Conservation (phyloP, 495 filamentous ascomycete species). For the Daldinia bambusicola region DNA sequence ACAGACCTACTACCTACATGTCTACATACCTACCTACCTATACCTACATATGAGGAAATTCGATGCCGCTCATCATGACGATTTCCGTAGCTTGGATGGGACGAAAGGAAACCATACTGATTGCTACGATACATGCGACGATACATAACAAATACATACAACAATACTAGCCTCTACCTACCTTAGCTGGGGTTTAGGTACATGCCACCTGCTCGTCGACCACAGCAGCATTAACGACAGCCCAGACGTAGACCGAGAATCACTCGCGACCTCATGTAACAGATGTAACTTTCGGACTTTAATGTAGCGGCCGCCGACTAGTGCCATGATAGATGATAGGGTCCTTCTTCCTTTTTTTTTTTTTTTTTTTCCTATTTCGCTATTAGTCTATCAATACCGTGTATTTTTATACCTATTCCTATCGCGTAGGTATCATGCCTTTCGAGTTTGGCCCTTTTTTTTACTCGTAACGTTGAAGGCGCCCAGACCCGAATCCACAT, state of each 20-base stretch:
- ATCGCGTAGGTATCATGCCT: conserved; percentile 1
- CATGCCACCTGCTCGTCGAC: no score
- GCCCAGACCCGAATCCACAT: conserved; percentile 35
- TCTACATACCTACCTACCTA: neutral
- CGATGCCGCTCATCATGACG: conserved; percentile 46
- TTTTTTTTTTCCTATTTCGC: no score
- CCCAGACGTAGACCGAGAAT: conserved; percentile 13
- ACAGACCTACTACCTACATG: no score
- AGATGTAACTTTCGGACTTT: conserved; percentile 43
- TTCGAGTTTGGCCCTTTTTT: neutral
- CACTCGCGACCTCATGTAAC: neutral
- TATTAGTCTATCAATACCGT: no score
- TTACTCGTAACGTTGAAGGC: conserved; percentile 25
- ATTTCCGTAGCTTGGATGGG: conserved; percentile 32
- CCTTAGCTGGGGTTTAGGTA: neutral
- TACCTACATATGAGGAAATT: conserved; percentile 44
- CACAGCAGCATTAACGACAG: conserved; percentile 1
- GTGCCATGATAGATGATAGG: no score
- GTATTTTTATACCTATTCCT: conserved; percentile 4
- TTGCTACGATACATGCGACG: conserved; percentile 40
- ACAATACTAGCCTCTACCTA: neutral
- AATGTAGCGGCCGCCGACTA: conserved; percentile 39
- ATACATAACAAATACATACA: conserved; percentile 12
- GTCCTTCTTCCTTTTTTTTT: no score
- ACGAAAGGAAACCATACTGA: conserved; percentile 36